phyloP scores from a whole-genome alignment of 169 alveolate species.

The Cryptosporidium tyzzeri region DNA sequence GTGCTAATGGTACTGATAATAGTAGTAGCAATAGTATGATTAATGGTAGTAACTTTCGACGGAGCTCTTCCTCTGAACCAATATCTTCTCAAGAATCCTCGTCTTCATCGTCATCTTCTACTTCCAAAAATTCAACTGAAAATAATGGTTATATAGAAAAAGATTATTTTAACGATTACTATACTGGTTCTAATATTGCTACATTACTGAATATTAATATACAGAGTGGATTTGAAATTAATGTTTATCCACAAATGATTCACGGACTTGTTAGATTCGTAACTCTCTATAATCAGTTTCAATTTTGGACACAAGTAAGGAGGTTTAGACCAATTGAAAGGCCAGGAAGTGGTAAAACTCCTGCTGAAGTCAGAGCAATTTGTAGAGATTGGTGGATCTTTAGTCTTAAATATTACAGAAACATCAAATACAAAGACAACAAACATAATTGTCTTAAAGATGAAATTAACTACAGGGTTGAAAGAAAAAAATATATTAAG shows the following conservation, averaged over 20 bases:
- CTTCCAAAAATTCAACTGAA: neutral
- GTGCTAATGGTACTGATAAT: no score
- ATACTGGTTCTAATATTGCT: constrained; percentile 33
- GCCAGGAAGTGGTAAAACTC: constrained; percentile 52
- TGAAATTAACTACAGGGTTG: constrained; percentile 64
- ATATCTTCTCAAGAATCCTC: neutral
- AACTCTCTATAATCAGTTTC: constrained; percentile 56
- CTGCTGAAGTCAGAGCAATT: constrained; percentile 20
- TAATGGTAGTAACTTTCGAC: neutral
- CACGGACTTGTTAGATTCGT: constrained; percentile 66
- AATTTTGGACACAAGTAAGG: constrained; percentile 65
- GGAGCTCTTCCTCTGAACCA: constrained; percentile 6
- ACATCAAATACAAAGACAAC: constrained; percentile 19
- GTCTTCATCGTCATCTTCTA: neutral
- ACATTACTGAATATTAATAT: constrained; percentile 55
- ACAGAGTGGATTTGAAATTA: constrained; percentile 52
- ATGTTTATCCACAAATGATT: constrained; percentile 63
- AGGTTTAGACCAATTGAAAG: constrained; percentile 67
- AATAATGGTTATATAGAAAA: neutral
- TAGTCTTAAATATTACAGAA: constrained; percentile 33
- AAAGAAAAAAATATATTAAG: constrained; percentile 56
- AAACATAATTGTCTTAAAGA: constrained; percentile 35
- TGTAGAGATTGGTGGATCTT: constrained; percentile 73
- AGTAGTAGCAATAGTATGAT: no score
- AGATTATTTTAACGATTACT: constrained; percentile 22